phyloP scores from a whole-genome alignment of 139 green algal genomes.

The Picochlorum sp. region DNA sequence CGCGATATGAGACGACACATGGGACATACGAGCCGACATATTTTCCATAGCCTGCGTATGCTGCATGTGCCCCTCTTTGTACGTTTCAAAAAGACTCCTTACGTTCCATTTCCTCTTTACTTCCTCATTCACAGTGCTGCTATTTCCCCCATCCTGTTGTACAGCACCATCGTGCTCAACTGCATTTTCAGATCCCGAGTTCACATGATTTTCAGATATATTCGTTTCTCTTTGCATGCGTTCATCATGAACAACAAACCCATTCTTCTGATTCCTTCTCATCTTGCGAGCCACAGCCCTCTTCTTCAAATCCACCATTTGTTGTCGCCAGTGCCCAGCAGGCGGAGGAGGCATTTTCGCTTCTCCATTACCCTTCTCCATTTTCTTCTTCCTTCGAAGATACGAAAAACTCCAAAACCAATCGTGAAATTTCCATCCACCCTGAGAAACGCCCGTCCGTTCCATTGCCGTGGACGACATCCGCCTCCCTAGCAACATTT shows the following conservation, averaged over 20 bases:
- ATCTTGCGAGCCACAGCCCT: slow-evolving; percentile 17
- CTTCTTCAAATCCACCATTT: slow-evolving; percentile 11
- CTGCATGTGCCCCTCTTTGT: no score
- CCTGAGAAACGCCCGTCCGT: background rate
- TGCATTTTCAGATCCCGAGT: background rate
- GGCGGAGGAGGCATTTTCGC: background rate
- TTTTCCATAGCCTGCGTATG: no score
- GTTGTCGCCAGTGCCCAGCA: background rate
- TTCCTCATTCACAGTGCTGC: no score
- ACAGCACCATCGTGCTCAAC: no score
- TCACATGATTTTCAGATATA: background rate
- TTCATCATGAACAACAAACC: no score
- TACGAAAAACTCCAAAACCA: slow-evolving; percentile 23
- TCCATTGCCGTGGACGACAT: slow-evolving; percentile 15
- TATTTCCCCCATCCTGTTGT: no score
- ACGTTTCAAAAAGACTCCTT: no score
- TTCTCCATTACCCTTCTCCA: background rate
- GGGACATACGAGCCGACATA: no score
- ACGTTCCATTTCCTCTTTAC: no score
- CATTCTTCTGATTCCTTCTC: background rate
- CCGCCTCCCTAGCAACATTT: slow-evolving; percentile 18
- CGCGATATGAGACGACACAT: no score
- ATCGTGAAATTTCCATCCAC: slow-evolving; percentile 27
- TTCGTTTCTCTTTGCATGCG: background rate
- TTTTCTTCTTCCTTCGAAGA: background rate